Base-by-base conservation (phyloP, 2,329 filamentous ascomycete genomes). In the Neonectria sp. region DNA sequence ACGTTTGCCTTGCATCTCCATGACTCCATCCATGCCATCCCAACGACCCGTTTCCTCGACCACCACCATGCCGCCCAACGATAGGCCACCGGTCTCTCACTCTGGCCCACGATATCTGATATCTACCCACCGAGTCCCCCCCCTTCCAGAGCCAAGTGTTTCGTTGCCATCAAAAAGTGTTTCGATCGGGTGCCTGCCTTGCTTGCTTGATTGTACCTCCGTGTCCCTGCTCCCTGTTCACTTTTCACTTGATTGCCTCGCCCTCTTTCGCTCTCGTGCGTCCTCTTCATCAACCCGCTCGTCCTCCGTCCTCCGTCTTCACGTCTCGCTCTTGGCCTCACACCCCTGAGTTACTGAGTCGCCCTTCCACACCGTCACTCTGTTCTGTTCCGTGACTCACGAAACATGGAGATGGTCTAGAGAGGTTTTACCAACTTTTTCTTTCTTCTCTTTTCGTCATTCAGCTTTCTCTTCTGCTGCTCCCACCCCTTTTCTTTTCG, bases 111-210 rank as follows among this genome's bases (percentile, higher is more conserved):
- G 55, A 68, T 75, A 68, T 71, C 71, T 68, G 52, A 68, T 75
- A 68, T 71, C 71, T 71, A 73, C 65, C 68, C 64, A 59, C 58
- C 51, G 24, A 63, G 37, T 61, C 51, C 59, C 56, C 88, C 58
- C 48, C 29, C 57, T 58, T 25, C 58, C 52, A 64, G 49, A 66
- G 55, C 61, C 63, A 51, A 67, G 63, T 74, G 73, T 75, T 75
- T 75, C 66, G 61, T 72, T 67, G 46, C 64, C 43, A 45, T 59
- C 43, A 21, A 53, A 51, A 49, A 55, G 68, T 74, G 72, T 74
- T 74, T 74, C 63, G 60, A 65, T 63, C 62, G 65, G 66, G 62
- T 75, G 62, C 58, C 64, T 75, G 67, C 71, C 59, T 65, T 69
- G 58, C 53, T 65, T 66, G 53, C 58, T 51, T 57, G 69, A 65